Percentiles rank a stretch among this genome's conserved stretches.
phyloP scores from a whole-genome alignment of 225 moss, liverwort and hornwort genomes.

The Polytrichum formosum region DNA sequence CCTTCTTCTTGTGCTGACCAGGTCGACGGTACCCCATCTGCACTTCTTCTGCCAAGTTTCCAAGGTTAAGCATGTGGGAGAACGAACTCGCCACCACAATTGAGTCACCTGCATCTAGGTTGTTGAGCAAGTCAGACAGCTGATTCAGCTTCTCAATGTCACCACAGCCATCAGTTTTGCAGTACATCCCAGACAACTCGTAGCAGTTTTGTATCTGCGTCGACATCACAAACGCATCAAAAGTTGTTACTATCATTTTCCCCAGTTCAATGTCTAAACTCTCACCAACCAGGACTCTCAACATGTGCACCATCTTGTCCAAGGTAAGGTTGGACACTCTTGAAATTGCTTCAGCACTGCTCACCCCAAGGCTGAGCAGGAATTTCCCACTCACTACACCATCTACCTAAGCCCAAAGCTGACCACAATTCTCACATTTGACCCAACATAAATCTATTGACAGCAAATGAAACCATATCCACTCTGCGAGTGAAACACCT shows the following conservation, averaged over 20 bases:
- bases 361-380: too few relatives aligned
- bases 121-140: slow-evolving; percentile 36
- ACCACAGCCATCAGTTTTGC: slow-evolving; percentile 39
- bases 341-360: neutral
- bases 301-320: neutral
- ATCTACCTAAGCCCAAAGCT: too few relatives aligned
- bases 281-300: neutral
- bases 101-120: slow-evolving; percentile 42
- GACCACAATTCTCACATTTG: too few relatives aligned
- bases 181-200: slow-evolving; percentile 52
- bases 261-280: neutral
- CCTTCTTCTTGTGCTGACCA: slow-evolving; percentile 30
- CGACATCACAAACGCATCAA: neutral
- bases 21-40: slow-evolving; percentile 59
- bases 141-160: slow-evolving; percentile 39
- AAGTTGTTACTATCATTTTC: neutral
- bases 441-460: too few relatives aligned
- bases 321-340: neutral
- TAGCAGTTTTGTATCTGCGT: slow-evolving; percentile 50
- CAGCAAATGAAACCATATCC: too few relatives aligned
- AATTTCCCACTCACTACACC: too few relatives aligned
- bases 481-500: too few relatives aligned
- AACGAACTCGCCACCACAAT: slow-evolving; percentile 62
- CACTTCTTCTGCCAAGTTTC: slow-evolving; percentile 65
- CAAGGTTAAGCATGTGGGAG: slow-evolving; percentile 70